Base-by-base conservation (phyloP, 73 alveolate genomes). In the Stentor coeruleus region DNA sequence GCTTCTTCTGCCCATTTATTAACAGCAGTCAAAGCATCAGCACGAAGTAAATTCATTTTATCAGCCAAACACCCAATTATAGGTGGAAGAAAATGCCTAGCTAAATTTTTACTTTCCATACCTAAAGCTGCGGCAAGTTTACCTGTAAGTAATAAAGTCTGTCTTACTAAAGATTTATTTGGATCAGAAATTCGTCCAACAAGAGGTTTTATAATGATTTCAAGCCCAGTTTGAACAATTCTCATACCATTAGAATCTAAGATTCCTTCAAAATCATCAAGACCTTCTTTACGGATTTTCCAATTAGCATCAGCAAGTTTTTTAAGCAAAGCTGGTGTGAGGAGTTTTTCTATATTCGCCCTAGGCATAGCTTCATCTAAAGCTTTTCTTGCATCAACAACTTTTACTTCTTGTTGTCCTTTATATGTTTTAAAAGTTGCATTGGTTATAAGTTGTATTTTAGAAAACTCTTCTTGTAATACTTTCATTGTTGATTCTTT, bases 261-360 rank as follows among this genome's bases (percentile, higher is more conserved):
- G 57, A 89, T 74, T 42, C 88, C 91, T 74, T 90, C 95, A 3
- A 94, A 87, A 58, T 74, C 59, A 36, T 88, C 95, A 35, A 87
- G 91, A 3, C 92, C 92, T 59, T 92, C 97, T 83, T 94, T 94
- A 84, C 96, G 84, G 40, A 81, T 86, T 58, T 92, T 87, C 99
- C 99, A 94, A 86, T 92, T 92, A 42, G 89, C 86, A 81, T 92
- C 95, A 26, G 83, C 88, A 59, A 94, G 89, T 77, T 83, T 87
- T 36, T 90, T 90, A 76, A 94, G 84, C 60, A 93, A 38, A 74
- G 88, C 91, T 3, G 96, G 87, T 35, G 89, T 85, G 76, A 92
- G 81, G 74, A 85, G 84, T 83, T 92, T 92, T 38, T 92, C 74
- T 41, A 94, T 92, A 84, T 92, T 96, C 30, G 85, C 74, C 74